Evolutionary conservation across 2,329 filamentous ascomycete species (phyloP), one percentile per base, ranked within the genome.

Genomic region (Gaeumannomyces sp.): DNA sequence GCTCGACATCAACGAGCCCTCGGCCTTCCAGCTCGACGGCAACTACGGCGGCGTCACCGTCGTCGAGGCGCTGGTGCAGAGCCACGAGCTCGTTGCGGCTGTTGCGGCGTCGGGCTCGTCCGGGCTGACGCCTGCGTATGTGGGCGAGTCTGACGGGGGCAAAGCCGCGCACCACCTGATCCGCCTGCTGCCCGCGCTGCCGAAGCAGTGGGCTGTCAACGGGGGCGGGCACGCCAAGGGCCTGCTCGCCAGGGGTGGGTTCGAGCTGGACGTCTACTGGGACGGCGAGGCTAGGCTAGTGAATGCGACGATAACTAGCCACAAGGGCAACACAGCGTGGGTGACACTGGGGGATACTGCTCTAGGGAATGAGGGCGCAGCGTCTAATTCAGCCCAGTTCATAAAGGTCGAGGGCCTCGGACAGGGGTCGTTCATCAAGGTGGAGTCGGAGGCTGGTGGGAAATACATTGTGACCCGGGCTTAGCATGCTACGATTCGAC

Each of bases 21-120:
- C 76, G 6, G 76, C 76, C 29, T 81, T 82, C 68, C 80, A 82
- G 68, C 80, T 81, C 27, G 80, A 83, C 67, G 80, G 80, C 0
- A 83, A 83, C 64, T 80, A 81, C 66, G 80, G 80, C 1, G 76
- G 76, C 3, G 61, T 62, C n/a, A 56, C 61, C 61, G 4, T 62
- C 16, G 27, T 62, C 38, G 61, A 62, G n/a, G 45, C 45, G 8
- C 25, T 62, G 4, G 38, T 62, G 3, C 61, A 62, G 45, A 62
- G 61, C 45, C 61, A 62, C 45, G 61, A 50, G 19, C 27, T 29
- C 27, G 61, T 62, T 14, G 29, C 22, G 14, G 35, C 35, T 1
- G 13, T 27, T 11, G 45, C 22, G n/a, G 22, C 35, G 8, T 13
- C 50, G 7, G 27, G 45, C 2, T 16, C 25, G 25, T 14, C 28